Evolutionary conservation across 495 filamentous ascomycete species (phyloP).

Genomic region (Penicillium canariense): DNA sequence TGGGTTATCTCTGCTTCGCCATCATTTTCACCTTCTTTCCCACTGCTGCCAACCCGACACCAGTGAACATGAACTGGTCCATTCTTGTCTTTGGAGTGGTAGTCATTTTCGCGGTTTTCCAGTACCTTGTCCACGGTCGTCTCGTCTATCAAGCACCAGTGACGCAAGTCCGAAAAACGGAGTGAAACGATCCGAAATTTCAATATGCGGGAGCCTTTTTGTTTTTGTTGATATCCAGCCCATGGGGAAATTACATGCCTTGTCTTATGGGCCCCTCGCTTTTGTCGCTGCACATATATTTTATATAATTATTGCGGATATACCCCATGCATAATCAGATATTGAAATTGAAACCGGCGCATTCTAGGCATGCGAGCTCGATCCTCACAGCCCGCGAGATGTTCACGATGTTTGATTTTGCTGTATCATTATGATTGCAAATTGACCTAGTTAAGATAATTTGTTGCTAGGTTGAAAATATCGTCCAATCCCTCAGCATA

Average conservation of each 20-base stretch:
- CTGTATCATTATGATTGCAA: neutral
- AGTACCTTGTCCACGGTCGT: slow-evolving; percentile 42
- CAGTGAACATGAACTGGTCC: slow-evolving; percentile 43
- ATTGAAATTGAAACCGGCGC: neutral
- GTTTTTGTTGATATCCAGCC: neutral
- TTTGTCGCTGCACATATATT: slow-evolving; percentile 1
- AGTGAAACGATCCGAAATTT: slow-evolving; percentile 5
- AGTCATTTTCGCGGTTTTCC: slow-evolving; percentile 41
- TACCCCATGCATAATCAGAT: neutral
- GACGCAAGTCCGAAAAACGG: slow-evolving; percentile 25
- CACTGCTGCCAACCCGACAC: slow-evolving; percentile 28
- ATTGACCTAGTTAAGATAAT: slow-evolving; percentile 13
- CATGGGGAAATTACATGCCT: neutral
- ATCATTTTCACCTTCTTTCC: slow-evolving; percentile 52
- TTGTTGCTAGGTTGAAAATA: slow-evolving; percentile 26
- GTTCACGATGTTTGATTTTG: neutral
- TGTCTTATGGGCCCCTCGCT: slow-evolving; percentile 4
- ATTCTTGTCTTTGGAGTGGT: slow-evolving; percentile 41
- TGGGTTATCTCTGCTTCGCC: slow-evolving; percentile 29
- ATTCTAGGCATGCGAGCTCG: neutral
- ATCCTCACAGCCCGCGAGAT: no score
- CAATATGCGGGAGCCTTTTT: neutral
- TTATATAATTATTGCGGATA: slow-evolving; percentile 12
- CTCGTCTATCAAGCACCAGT: slow-evolving; percentile 43
- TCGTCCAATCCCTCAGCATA: slow-evolving; percentile 26